Percentiles rank a stretch among this genome's conserved stretches.
Conservation (phyloP, 2,329 filamentous ascomycete genomes). For the Pezicula rhizophila region DNA sequence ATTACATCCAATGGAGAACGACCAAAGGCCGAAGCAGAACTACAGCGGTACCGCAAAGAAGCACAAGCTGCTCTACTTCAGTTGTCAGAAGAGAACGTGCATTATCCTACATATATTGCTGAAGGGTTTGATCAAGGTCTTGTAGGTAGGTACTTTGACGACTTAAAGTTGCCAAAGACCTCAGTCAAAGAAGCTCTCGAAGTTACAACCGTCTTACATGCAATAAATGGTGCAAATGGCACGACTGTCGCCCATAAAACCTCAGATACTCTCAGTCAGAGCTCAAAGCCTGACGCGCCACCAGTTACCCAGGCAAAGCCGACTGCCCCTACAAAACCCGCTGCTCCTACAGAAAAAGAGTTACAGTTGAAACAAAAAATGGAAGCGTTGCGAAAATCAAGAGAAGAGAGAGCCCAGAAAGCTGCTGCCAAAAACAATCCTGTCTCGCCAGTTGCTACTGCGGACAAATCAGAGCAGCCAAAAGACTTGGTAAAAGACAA, state of each 20-base stretch:
- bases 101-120: constrained; percentile 65
- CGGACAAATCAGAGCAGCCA: not conserved
- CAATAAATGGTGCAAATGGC: too few relatives aligned
- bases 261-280: too few relatives aligned
- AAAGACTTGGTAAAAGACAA: not conserved
- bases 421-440: constrained; percentile 26
- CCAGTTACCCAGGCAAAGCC: not conserved
- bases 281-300: too few relatives aligned
- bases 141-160: constrained; percentile 59
- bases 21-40: constrained; percentile 15
- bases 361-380: constrained; percentile 70
- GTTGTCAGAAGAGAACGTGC: constrained; percentile 60
- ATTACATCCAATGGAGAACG: constrained; percentile 5
- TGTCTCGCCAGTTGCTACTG: not conserved
- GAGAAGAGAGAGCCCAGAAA: constrained; percentile 37
- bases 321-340: constrained; percentile 11
- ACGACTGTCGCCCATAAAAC: too few relatives aligned
- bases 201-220: not conserved
- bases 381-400: constrained; percentile 61
- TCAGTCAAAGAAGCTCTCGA: constrained; percentile 11
- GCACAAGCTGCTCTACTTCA: constrained; percentile 64
- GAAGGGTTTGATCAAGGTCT: constrained; percentile 64
- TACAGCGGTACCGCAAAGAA: constrained; percentile 32
- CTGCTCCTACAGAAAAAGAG: constrained; percentile 61
- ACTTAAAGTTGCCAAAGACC: constrained; percentile 50